Percentiles rank a stretch among this genome's conserved stretches.
phyloP scores from a whole-genome alignment of 306 rosid genomes.

The Begonia peltatifolia region DNA sequence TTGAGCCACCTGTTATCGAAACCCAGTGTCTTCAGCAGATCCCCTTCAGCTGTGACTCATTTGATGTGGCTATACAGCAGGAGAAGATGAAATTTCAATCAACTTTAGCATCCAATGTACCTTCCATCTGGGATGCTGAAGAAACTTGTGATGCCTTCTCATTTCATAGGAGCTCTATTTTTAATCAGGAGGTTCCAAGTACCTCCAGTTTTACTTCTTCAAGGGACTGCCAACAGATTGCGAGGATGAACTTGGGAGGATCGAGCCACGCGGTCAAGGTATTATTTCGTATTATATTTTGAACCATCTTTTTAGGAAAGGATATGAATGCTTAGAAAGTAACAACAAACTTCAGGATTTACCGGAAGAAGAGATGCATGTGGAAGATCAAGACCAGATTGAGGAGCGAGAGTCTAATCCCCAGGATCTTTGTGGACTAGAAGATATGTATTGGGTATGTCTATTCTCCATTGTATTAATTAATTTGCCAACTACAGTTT shows the following conservation, averaged over 20 bases:
- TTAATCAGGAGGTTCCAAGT: conserved; percentile 19
- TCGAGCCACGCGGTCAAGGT: conserved; percentile 44
- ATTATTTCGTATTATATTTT: conserved; percentile 10
- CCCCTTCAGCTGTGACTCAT: conserved; percentile 83
- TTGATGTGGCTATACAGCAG: conserved; percentile 95
- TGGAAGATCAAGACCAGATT: conserved; percentile 33
- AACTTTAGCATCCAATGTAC: conserved; percentile 36
- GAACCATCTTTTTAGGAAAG: background rate
- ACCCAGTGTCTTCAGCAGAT: conserved; percentile 52
- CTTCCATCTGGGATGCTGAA: conserved; percentile 97
- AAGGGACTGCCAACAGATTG: conserved; percentile 23
- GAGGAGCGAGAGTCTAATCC: conserved; percentile 38
- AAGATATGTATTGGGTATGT: conserved; percentile 78
- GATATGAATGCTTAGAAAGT: conserved; percentile 15
- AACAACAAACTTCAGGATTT: conserved; percentile 32
- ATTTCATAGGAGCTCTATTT: conserved; percentile 38
- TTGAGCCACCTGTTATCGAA: conserved; percentile 30
- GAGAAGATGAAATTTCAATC: conserved; percentile 45
- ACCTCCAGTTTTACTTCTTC: conserved; percentile 27
- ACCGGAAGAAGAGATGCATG: conserved; percentile 29
- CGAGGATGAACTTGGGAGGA: conserved; percentile 22
- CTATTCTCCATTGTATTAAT: conserved; percentile 3
- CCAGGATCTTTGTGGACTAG: conserved; percentile 32
- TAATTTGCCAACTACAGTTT: conserved; percentile 3
- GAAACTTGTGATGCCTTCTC: conserved; percentile 88